Evolutionary conservation across 2,329 filamentous ascomycete genomes (phyloP), one percentile per base, ranked within the genome.

Genomic region (Monosporascus sp.): DNA sequence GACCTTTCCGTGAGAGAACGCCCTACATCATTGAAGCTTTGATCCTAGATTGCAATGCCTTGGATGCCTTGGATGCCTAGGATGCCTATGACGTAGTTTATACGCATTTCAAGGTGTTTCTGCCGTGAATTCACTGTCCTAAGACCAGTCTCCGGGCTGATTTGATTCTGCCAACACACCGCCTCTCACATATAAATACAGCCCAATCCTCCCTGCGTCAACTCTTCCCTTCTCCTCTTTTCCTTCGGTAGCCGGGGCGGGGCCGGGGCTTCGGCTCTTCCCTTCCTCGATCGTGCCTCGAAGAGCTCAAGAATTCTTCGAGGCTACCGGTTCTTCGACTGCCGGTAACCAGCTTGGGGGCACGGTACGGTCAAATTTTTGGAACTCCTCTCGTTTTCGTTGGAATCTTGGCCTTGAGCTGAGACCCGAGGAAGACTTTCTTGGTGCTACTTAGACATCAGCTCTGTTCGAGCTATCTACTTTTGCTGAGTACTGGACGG

Each of bases 81-180:
- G 31, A 9, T 14, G 3, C 4, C 3, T 14, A 34, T 34, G 31
- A 34, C 31, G 31, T 34, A 34, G 9, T 34, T 34, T 5, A 34
- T 1, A 34, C 11, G 31, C 9, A 11, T 11, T 31, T 31, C 9
- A 31, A 31, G 9, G 27, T 9, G 9, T 5, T 34, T 34, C 31
- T 34, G 31, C 31, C 31, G 1, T 14, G 31, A 34, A 5, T 34
- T 34, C 31, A 34, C 47, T 22, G n/a, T 27, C 7, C 37, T 9
- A 52, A 51, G 36, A 34, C 18, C 45, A 38, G 47, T 48, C 38
- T 27, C 36, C 47, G 24, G 27, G 50, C 50, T 56, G 31, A 34
- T 34, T 34, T 34, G 31, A 34, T 34, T 34, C 31, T 34, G 31
- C 31, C 31, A 27, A 34, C 31, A 34, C 31, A 34, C 31, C 31